A percentile compares a stretch with the other conserved stretches of the same genome.
Conservation (phyloP, 805 yeast species). For the Pichia ethanolica region DNA sequence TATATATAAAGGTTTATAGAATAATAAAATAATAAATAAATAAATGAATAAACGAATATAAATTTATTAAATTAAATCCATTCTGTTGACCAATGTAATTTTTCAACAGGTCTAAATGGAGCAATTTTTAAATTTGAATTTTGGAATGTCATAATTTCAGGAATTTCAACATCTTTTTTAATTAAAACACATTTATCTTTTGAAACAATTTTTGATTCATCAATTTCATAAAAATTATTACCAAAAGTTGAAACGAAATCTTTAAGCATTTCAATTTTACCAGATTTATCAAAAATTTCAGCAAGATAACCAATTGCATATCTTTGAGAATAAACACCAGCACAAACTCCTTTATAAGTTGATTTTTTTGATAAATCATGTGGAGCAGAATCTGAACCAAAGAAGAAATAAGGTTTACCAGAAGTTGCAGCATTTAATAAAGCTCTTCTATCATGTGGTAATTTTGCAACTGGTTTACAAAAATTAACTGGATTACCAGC, state of each 20-base stretch:
- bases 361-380: conserved; percentile 80
- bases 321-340: conserved; percentile 95
- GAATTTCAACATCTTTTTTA: conserved; percentile 47
- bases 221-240: conserved; percentile 57
- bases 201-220: conserved; percentile 35
- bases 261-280: conserved; percentile 57
- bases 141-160: conserved; percentile 44
- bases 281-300: conserved; percentile 65
- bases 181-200: conserved; percentile 48
- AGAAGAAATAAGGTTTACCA: conserved; percentile 88
- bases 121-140: conserved; percentile 46
- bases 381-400: conserved; percentile 98
- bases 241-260: conserved; percentile 76
- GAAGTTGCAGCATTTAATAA: conserved; percentile 82
- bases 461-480: conserved; percentile 96
- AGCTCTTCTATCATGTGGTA: conserved; percentile 78
- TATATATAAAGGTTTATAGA: background rate
- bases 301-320: conserved; percentile 79
- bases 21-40: background rate
- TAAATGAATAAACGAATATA: background rate
- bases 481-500: conserved; percentile 93
- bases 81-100: conserved; percentile 61
- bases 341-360: conserved; percentile 78
- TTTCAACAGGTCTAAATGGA: conserved; percentile 82
- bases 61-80: conserved; percentile 40